phyloP scores from a whole-genome alignment of 192 early-diverging fungal genomes.

The Coemansia sp. region DNA sequence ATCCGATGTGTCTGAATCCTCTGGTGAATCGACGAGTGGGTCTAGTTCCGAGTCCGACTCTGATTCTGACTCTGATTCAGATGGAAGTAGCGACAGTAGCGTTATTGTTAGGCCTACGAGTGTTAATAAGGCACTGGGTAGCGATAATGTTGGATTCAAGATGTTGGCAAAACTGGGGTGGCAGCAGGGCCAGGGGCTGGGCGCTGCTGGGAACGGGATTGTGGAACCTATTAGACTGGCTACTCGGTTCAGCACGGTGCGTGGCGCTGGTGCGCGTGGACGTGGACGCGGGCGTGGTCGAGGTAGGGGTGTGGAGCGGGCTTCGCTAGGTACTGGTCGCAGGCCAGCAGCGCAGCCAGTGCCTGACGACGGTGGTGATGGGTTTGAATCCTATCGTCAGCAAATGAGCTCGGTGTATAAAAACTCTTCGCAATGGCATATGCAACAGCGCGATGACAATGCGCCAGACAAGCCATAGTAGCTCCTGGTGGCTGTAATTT shows the following conservation, averaged over 20 bases:
- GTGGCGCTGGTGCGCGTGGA: conserved; percentile 1
- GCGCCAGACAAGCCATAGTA: not conserved
- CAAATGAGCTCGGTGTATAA: conserved; percentile 41
- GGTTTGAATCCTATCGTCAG: conserved; percentile 34
- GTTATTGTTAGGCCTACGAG: not conserved
- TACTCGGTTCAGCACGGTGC: conserved; percentile 39
- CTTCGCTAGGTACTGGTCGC: conserved; percentile 32
- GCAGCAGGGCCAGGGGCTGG: conserved; percentile 49
- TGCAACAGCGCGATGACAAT: not conserved
- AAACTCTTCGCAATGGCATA: not conserved
- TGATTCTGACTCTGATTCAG: conserved; percentile 8
- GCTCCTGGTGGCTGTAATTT: not conserved
- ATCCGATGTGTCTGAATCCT: conserved; percentile 13
- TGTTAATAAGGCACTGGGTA: conserved; percentile 42
- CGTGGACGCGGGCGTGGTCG: conserved; percentile 1
- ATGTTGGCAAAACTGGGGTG: conserved; percentile 49
- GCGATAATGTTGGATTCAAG: conserved; percentile 49
- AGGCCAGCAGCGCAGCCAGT: not conserved
- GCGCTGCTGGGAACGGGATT: conserved; percentile 40
- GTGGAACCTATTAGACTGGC: conserved; percentile 36
- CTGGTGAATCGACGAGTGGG: not conserved
- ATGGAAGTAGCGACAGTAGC: conserved; percentile 11
- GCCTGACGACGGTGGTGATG: conserved; percentile 6
- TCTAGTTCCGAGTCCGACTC: conserved; percentile 1
- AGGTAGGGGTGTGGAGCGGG: conserved; percentile 9